A percentile compares a stretch with the other conserved stretches of the same genome.
Evolutionary conservation across 2,329 filamentous ascomycete genomes (phyloP).

Genomic region (Dactylonectria macrodidyma): DNA sequence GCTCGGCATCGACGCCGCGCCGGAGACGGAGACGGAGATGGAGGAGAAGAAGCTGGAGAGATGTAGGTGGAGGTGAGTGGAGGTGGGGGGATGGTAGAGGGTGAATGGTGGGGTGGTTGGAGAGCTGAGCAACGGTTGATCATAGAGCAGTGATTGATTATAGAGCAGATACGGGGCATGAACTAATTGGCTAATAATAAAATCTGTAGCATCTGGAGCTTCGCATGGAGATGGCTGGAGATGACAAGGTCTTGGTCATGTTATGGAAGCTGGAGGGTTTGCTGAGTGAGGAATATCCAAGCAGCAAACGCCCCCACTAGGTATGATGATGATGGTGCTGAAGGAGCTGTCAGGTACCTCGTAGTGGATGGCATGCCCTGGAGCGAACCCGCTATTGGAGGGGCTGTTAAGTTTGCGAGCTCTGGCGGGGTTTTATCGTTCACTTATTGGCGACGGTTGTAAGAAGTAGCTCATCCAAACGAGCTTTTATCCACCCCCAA

Average conservation of each 20-base stretch:
- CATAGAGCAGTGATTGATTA: background rate
- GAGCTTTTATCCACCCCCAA: constrained; percentile 9
- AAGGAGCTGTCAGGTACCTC: background rate
- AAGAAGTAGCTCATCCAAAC: background rate
- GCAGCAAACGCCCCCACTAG: constrained; percentile 1
- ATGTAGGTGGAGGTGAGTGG: background rate
- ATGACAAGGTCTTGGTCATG: constrained; percentile 22
- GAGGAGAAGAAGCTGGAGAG: constrained; percentile 4
- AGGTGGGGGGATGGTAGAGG: background rate
- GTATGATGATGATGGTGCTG: background rate
- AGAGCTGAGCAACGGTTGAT: background rate
- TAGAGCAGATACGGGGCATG: background rate
- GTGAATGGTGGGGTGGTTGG: background rate
- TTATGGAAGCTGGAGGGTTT: constrained; percentile 4
- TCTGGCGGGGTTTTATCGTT: constrained; percentile 10
- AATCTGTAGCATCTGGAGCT: background rate
- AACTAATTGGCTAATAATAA: background rate
- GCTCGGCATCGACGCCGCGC: constrained; percentile 14
- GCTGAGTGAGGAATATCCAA: constrained; percentile 28
- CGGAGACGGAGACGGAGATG: constrained; percentile 7
- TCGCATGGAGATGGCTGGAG: background rate
- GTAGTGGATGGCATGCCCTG: background rate
- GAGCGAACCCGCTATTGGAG: background rate
- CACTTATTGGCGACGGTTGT: too few species aligned
- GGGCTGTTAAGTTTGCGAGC: background rate